Percentiles rank a stretch among this genome's conserved stretches.
Evolutionary conservation across 306 rosid species (phyloP).

Genomic region (Boehmeria nivea): DNA sequence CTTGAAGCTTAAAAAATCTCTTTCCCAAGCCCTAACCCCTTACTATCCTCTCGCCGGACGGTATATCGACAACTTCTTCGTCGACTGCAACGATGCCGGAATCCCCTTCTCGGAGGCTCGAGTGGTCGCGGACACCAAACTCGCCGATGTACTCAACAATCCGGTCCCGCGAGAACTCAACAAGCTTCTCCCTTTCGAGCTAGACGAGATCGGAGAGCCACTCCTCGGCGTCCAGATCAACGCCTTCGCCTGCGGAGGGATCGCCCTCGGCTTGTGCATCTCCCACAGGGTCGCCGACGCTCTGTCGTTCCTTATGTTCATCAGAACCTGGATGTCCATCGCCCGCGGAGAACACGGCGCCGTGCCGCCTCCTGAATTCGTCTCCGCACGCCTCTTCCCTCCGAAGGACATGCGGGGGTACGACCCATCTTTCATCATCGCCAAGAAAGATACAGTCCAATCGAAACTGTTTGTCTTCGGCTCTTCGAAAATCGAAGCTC

Average conservation of each 20-base stretch:
- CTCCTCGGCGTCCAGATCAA: slow-evolving; percentile 23
- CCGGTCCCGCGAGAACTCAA: slow-evolving; percentile 19
- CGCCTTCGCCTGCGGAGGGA: slow-evolving; percentile 22
- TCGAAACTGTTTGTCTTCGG: slow-evolving; percentile 35
- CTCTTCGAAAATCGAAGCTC: slow-evolving; percentile 31
- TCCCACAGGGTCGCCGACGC: slow-evolving; percentile 29
- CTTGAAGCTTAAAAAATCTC: slow-evolving; percentile 32
- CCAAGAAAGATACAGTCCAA: slow-evolving; percentile 23
- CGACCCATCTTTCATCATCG: slow-evolving; percentile 25
- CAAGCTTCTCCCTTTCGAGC: slow-evolving; percentile 20
- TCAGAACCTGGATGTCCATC: slow-evolving; percentile 16
- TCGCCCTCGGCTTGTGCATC: slow-evolving; percentile 21
- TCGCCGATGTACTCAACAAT: slow-evolving; percentile 10
- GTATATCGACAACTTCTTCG: slow-evolving; percentile 19
- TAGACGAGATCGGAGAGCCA: not conserved
- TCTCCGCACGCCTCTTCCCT: slow-evolving; percentile 48
- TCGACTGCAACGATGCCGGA: slow-evolving; percentile 45
- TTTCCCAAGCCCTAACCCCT: slow-evolving; percentile 35
- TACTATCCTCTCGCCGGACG: slow-evolving; percentile 55
- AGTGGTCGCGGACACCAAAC: not conserved
- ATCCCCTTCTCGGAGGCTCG: slow-evolving; percentile 22
- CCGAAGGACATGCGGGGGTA: slow-evolving; percentile 30
- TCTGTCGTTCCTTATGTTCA: slow-evolving; percentile 7
- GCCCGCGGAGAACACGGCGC: slow-evolving; percentile 7
- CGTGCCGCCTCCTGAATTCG: slow-evolving; percentile 28